Conservation (phyloP, 2,329 filamentous ascomycete species). For the Aspergillus quadrilineatus region DNA sequence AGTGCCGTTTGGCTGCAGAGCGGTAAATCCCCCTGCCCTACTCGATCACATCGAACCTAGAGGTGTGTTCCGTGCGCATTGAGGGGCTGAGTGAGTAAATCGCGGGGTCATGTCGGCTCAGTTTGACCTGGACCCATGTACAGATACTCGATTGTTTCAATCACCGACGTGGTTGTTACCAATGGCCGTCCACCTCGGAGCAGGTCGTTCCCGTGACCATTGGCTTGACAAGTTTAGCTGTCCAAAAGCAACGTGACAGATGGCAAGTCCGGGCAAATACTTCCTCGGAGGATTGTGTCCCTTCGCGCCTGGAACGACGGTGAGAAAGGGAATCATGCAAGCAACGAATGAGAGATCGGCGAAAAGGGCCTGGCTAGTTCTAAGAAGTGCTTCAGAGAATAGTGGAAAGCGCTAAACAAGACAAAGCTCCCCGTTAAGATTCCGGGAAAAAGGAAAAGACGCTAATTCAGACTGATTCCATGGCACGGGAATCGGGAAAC, state of each 20-base stretch:
- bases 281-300: constrained; percentile 18
- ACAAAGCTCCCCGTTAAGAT: not conserved
- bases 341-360: not conserved
- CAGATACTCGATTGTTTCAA: constrained; percentile 1
- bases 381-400: not conserved
- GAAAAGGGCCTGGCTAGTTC: constrained; percentile 6
- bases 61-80: constrained; percentile 13
- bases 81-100: constrained; percentile 8
- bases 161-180: not conserved
- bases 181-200: not conserved
- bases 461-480: not conserved
- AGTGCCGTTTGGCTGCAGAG: constrained; percentile 22
- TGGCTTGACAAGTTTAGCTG: constrained; percentile 7
- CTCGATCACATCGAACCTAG: constrained; percentile 14
- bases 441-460: constrained; percentile 9
- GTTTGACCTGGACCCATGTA: constrained; percentile 3
- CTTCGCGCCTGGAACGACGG: constrained; percentile 7
- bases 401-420: not conserved
- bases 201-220: constrained; percentile 5
- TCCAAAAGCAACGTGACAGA: constrained; percentile 15
- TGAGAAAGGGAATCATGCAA: constrained; percentile 1
- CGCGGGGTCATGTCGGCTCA: constrained; percentile 6
- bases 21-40: constrained; percentile 16
- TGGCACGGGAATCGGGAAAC: constrained; percentile 7
- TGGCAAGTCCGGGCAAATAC: constrained; percentile 13